Percentiles rank a stretch among this genome's conserved stretches.
Conservation (phyloP, 2,329 filamentous ascomycete genomes). For the Monilinia fructigena region DNA sequence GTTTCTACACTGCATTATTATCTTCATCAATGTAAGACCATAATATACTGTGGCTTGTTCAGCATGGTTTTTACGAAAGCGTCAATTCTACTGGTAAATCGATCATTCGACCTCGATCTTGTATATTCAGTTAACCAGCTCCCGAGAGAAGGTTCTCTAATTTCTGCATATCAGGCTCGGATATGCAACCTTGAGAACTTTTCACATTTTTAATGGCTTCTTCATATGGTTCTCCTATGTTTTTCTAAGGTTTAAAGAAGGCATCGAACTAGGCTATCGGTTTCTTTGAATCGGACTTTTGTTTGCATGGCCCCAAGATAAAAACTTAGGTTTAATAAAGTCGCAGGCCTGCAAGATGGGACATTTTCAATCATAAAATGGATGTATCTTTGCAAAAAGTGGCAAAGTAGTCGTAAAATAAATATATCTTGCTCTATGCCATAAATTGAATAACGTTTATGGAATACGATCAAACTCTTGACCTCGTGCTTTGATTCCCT, state of each 20-base stretch:
- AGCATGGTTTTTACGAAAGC: not conserved
- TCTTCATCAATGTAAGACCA: not conserved
- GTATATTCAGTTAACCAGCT: not conserved
- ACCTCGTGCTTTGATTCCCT: not conserved
- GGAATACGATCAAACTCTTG: not conserved
- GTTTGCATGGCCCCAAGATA: too few species aligned
- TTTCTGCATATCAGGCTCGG: not conserved
- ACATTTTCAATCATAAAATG: not conserved
- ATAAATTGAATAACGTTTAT: not conserved
- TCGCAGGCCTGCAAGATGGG: not conserved
- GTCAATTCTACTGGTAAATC: not conserved
- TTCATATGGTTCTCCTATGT: not conserved
- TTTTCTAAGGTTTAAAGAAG: not conserved
- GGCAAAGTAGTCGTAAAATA: not conserved
- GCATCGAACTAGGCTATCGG: not conserved
- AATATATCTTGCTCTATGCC: not conserved
- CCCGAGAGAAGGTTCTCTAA: not conserved
- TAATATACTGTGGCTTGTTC: not conserved
- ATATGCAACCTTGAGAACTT: not conserved
- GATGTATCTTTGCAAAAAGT: not conserved
- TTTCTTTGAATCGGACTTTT: not conserved
- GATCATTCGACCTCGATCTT: not conserved
- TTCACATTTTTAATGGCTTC: not conserved
- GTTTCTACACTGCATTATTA: not conserved
- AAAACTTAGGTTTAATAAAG: not conserved